phyloP scores from a whole-genome alignment of 495 filamentous ascomycete genomes.

The Hypoxylon subgilvum region DNA sequence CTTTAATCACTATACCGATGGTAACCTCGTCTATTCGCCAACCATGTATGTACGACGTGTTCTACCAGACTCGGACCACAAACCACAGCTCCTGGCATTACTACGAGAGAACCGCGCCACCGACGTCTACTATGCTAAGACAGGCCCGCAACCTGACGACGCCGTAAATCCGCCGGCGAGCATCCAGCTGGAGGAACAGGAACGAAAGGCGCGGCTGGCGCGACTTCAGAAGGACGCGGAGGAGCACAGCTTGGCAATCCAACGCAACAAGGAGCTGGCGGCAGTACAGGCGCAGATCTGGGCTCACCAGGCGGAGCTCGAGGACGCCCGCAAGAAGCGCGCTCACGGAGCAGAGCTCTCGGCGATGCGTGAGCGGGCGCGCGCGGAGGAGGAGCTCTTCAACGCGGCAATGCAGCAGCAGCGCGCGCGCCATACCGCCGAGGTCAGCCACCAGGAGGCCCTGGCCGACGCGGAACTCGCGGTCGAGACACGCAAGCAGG shows the following conservation, averaged over 20 bases:
- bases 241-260: slow-evolving; percentile 46
- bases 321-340: slow-evolving; percentile 48
- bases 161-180: slow-evolving; percentile 51
- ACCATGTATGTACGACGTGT: slow-evolving; percentile 52
- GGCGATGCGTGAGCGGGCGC: slow-evolving; percentile 40
- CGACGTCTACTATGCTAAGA: slow-evolving; percentile 57
- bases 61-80: slow-evolving; percentile 41
- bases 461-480: slow-evolving; percentile 50
- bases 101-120: slow-evolving; percentile 50
- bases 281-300: slow-evolving; percentile 52
- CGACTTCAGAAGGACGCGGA: slow-evolving; percentile 46
- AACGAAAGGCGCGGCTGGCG: slow-evolving; percentile 47
- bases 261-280: slow-evolving; percentile 51
- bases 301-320: slow-evolving; percentile 50
- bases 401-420: slow-evolving; percentile 41
- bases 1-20: slow-evolving; percentile 52
- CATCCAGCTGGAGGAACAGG: slow-evolving; percentile 51
- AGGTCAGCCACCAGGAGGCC: slow-evolving; percentile 48
- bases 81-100: slow-evolving; percentile 47
- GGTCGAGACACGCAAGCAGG: slow-evolving; percentile 45
- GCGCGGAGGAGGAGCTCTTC: slow-evolving; percentile 47
- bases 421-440: slow-evolving; percentile 37
- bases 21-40: slow-evolving; percentile 51
- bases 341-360: slow-evolving; percentile 35
- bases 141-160: slow-evolving; percentile 52